Evolutionary conservation across 306 rosid genomes (phyloP).

Genomic region (Urtica urens): DNA sequence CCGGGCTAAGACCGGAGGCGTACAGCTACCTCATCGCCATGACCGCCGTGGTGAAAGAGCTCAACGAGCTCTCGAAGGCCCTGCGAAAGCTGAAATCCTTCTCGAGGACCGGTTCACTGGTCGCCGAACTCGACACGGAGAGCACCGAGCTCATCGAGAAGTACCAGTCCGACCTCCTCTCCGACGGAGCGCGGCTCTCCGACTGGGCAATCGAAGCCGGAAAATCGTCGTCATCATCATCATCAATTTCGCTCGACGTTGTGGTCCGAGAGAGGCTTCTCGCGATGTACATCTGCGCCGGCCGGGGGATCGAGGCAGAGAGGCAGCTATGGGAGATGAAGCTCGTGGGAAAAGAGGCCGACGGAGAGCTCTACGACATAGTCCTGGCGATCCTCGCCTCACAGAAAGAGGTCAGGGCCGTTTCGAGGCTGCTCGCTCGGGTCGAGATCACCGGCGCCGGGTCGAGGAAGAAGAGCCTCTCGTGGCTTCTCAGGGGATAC

Average conservation of each 20-base stretch:
- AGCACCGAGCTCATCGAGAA: conserved; percentile 44
- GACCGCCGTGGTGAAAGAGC: conserved; percentile 93
- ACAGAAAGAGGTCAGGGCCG: conserved; percentile 56
- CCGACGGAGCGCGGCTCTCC: conserved; percentile 58
- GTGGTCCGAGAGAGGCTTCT: conserved; percentile 88
- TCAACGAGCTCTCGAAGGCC: conserved; percentile 72
- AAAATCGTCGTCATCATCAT: conserved; percentile 30
- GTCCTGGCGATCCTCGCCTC: conserved; percentile 94
- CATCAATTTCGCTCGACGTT: no score
- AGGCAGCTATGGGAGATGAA: conserved; percentile 92
- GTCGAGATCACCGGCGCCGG: conserved; percentile 46
- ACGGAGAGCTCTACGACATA: conserved; percentile 68
- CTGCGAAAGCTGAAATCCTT: conserved; percentile 63
- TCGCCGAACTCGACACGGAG: conserved; percentile 51
- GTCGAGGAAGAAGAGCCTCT: conserved; percentile 65
- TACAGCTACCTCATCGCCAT: conserved; percentile 86
- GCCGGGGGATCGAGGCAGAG: conserved; percentile 88
- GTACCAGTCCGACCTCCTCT: conserved; percentile 68
- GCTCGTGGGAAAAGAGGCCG: conserved; percentile 85
- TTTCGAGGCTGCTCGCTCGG: conserved; percentile 53
- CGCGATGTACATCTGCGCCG: conserved; percentile 90
- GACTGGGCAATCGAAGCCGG: conserved; percentile 72
- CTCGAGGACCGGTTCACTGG: conserved; percentile 34
- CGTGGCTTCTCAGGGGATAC: conserved; percentile 89
- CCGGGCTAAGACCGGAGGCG: conserved; percentile 83